phyloP scores from a whole-genome alignment of 352 stramenopile genomes.

The Thalassiosira sp. region DNA sequence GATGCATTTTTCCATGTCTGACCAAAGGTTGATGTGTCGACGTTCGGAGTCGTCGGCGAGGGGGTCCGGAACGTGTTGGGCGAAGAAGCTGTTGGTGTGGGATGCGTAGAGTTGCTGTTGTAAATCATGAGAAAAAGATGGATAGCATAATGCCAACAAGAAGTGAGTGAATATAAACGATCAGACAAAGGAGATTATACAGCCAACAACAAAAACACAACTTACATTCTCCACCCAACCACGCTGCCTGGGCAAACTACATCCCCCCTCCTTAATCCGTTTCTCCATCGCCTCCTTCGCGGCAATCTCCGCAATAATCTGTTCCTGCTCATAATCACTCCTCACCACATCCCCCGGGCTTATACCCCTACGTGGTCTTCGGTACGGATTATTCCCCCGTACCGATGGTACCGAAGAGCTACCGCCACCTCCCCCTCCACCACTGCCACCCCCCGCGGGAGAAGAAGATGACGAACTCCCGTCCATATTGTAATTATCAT shows the following conservation, averaged over 20 bases:
- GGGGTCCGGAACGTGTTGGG: conserved; percentile 58
- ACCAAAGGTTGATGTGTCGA: conserved; percentile 93
- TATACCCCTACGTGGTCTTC: conserved; percentile 65
- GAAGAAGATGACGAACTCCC: conserved; percentile 2
- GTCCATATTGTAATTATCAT: conserved; percentile 1
- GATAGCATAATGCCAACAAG: conserved; percentile 3
- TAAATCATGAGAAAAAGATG: conserved; percentile 7
- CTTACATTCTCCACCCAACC: conserved; percentile 68
- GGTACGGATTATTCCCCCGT: conserved; percentile 78
- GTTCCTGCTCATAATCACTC: conserved; percentile 84
- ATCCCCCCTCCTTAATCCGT: conserved; percentile 76
- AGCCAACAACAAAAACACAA: conserved; percentile 11
- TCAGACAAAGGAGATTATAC: not conserved
- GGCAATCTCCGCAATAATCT: conserved; percentile 82
- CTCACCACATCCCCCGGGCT: conserved; percentile 60
- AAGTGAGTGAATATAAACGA: conserved; percentile 5
- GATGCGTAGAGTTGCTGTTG: conserved; percentile 60
- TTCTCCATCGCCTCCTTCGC: conserved; percentile 83
- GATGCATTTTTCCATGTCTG: conserved; percentile 98
- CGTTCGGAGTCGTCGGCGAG: conserved; percentile 62
- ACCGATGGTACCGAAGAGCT: not conserved
- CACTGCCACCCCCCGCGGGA: not conserved
- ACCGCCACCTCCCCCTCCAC: not conserved
- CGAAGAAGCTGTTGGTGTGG: conserved; percentile 70
- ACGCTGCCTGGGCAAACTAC: conserved; percentile 66